Percentiles rank a stretch among this genome's conserved stretches.
Conservation (phyloP, 805 yeast species). For the Hanseniaspora opuntiae region DNA sequence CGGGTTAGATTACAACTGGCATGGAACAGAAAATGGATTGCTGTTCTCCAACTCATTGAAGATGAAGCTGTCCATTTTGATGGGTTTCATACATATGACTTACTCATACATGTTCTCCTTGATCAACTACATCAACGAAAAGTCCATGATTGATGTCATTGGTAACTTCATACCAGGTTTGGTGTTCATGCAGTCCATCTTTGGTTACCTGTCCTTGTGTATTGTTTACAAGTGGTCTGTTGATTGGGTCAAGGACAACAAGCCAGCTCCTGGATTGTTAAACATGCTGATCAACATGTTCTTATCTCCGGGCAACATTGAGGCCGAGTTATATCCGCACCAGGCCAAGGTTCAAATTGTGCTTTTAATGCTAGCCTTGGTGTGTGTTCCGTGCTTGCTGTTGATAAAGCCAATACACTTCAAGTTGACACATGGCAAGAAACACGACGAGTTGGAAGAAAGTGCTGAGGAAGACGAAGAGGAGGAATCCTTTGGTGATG, state of each 20-base stretch:
- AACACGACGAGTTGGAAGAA: slow-evolving; percentile 10
- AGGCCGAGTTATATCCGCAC: slow-evolving; percentile 51
- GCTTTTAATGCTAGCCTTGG: slow-evolving; percentile 43
- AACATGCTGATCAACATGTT: slow-evolving; percentile 70
- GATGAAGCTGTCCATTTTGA: slow-evolving; percentile 61
- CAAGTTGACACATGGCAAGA: slow-evolving; percentile 19
- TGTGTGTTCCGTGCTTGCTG: slow-evolving; percentile 65
- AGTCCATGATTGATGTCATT: slow-evolving; percentile 48
- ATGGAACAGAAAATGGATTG: slow-evolving; percentile 61
- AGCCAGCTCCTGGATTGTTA: slow-evolving; percentile 58
- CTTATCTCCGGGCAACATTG: slow-evolving; percentile 56
- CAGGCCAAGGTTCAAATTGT: slow-evolving; percentile 50
- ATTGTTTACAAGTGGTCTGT: slow-evolving; percentile 63
- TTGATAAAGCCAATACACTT: slow-evolving; percentile 48
- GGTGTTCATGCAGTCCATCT: slow-evolving; percentile 61
- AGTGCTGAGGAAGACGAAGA: slow-evolving; percentile 23
- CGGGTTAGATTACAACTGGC: slow-evolving; percentile 67
- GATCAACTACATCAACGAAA: slow-evolving; percentile 46
- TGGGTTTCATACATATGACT: slow-evolving; percentile 67
- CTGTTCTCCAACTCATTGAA: slow-evolving; percentile 61
- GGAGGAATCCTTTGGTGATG: slow-evolving; percentile 47
- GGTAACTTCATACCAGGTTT: slow-evolving; percentile 67
- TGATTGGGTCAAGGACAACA: slow-evolving; percentile 51
- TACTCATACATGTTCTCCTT: slow-evolving; percentile 57
- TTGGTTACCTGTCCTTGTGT: slow-evolving; percentile 54